A percentile compares a stretch with the other conserved stretches of the same genome.
phyloP scores from a whole-genome alignment of 2,329 filamentous ascomycete species.

The Sphaerulina musiva region DNA sequence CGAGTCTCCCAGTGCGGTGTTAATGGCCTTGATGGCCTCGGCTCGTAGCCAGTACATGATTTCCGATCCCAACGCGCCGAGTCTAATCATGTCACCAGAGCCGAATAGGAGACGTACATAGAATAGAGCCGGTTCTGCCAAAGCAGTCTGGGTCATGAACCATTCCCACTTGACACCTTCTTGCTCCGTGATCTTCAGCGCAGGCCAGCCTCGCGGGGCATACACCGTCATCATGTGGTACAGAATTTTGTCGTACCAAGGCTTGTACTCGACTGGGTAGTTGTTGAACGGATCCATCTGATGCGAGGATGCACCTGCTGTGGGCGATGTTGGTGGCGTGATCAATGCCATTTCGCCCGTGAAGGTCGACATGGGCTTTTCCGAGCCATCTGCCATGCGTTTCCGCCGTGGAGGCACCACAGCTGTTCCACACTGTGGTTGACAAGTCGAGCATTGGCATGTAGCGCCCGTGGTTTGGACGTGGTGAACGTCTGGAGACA shows the following conservation, averaged over 20 bases:
- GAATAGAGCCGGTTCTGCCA: slow-evolving; percentile 32
- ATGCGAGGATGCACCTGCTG: slow-evolving; percentile 11
- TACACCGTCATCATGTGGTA: slow-evolving; percentile 34
- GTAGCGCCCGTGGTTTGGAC: background rate
- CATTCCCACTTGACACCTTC: slow-evolving; percentile 31
- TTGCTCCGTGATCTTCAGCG: slow-evolving; percentile 27
- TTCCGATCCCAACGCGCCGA: slow-evolving; percentile 21
- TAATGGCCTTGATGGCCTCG: slow-evolving; percentile 29
- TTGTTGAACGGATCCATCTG: slow-evolving; percentile 29
- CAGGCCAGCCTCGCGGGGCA: slow-evolving; percentile 32
- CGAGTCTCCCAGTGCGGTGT: slow-evolving; percentile 23
- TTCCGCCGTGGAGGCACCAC: slow-evolving; percentile 12
- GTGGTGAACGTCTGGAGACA: background rate
- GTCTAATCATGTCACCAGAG: slow-evolving; percentile 29
- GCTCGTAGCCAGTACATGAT: slow-evolving; percentile 27
- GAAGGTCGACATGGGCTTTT: slow-evolving; percentile 13
- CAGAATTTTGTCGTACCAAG: slow-evolving; percentile 29
- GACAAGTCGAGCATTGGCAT: background rate
- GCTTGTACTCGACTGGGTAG: slow-evolving; percentile 30
- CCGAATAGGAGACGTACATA: slow-evolving; percentile 32
- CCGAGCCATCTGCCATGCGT: slow-evolving; percentile 20
- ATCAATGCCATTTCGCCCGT: slow-evolving; percentile 16
- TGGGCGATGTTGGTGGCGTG: slow-evolving; percentile 20
- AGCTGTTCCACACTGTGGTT: background rate
- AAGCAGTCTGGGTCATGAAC: slow-evolving; percentile 32